phyloP scores from a whole-genome alignment of 331 rosid genomes.

The Acacia pycnantha region DNA sequence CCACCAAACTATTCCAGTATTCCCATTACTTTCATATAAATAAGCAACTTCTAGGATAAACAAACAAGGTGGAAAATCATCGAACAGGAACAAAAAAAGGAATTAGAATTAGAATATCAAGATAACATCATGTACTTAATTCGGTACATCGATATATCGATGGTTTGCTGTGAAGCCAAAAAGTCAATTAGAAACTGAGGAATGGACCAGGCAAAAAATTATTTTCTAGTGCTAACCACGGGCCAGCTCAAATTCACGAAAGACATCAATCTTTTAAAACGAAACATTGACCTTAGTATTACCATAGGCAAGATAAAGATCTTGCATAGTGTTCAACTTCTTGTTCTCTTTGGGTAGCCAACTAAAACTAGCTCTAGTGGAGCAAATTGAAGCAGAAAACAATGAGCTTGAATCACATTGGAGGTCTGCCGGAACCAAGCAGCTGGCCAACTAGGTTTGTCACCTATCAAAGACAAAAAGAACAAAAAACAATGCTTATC shows the following conservation, averaged over 20 bases:
- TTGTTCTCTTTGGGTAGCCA: slow-evolving; percentile 23
- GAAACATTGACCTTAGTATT: slow-evolving; percentile 36
- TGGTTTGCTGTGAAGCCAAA: background rate
- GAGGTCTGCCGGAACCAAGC: slow-evolving; percentile 86
- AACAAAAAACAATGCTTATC: background rate
- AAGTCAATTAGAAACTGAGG: slow-evolving; percentile 11
- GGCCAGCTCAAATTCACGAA: slow-evolving; percentile 33
- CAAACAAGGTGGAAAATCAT: too few relatives aligned
- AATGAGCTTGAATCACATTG: slow-evolving; percentile 46
- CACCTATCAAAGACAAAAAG: slow-evolving; percentile 52
- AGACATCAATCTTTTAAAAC: slow-evolving; percentile 20
- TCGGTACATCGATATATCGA: background rate
- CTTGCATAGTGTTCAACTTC: slow-evolving; percentile 19
- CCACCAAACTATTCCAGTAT: background rate
- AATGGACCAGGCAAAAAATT: slow-evolving; percentile 22
- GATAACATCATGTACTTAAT: background rate
- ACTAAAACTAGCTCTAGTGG: slow-evolving; percentile 12
- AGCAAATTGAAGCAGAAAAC: slow-evolving; percentile 13
- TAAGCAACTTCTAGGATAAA: background rate
- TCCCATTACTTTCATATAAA: background rate
- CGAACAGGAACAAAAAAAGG: background rate
- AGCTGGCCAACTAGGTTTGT: slow-evolving; percentile 94
- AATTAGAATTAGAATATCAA: background rate
- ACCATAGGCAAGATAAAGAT: slow-evolving; percentile 16
- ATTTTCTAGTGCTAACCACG: slow-evolving; percentile 27